Base-by-base conservation (phyloP, 1,284 basidiomycete genomes). In the Psilocybe mexicana region DNA sequence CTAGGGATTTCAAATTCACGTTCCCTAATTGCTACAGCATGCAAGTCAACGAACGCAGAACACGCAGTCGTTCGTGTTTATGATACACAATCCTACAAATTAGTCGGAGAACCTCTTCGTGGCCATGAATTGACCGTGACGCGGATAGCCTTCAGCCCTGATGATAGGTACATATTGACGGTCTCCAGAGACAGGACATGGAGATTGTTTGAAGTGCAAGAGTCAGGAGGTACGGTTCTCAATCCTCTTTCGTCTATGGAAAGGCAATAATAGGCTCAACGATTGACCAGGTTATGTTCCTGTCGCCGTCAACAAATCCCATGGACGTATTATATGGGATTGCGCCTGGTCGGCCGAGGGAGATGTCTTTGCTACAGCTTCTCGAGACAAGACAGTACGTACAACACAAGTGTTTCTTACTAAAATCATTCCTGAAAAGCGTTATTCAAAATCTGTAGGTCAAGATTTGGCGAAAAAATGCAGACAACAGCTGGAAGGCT, bases 281-380 rank as follows among this genome's bases (percentile, higher is more conserved):
- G 25, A 43, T 26, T 26, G 12, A 24, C 18, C 66, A 81, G 90
- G 82, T 1, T 94, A 86, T 68, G 64, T 76, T 12, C 82, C 87
- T 0, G 65, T 87, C 11, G 83, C 84, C 3, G 81, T 85, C 7
- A 87, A 95, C 62, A 94, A 93, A 71, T 87, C 93, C 0, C 96
- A 99, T 73, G 83, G 85, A 0, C 84, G 97, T 33, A 98, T 99
- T 68, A 90, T 99, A 42, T 96, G 97, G 93, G 97, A 99, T 71
- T 92, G 89, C 66, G 84, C 87, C 24, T 99, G 95, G 93, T 79
- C 87, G 1, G 67, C 71, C 1, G 86, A 91, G 64, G 85, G 85
- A 3, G 81, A 86, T 59, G 66, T 88, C 5, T 99, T 99, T 70
- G 94, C 87, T 1, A 99, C 97, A 0, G 96, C 94, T 1, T 96